Conservation (phyloP, 371 early-diverging fungal genomes). For the Entomophthora muscae region DNA sequence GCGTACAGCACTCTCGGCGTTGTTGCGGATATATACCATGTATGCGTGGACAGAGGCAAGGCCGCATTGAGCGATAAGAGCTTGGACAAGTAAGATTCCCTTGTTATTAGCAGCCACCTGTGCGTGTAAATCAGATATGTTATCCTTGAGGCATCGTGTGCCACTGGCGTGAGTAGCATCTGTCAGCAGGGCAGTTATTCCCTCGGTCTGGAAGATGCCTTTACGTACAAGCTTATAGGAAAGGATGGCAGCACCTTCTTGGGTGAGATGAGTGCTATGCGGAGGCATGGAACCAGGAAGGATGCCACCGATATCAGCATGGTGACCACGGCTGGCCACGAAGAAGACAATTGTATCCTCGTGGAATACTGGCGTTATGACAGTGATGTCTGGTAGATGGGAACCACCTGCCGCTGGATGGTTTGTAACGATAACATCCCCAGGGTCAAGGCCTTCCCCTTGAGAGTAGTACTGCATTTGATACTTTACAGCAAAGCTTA, state of each 20-base stretch:
- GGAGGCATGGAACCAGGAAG: constrained; percentile 69
- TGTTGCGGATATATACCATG: constrained; percentile 69
- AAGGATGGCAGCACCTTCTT: constrained; percentile 87
- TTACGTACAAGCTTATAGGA: constrained; percentile 70
- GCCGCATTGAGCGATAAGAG: constrained; percentile 66
- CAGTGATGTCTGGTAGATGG: constrained; percentile 88
- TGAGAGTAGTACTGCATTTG: constrained; percentile 53
- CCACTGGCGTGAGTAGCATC: constrained; percentile 75
- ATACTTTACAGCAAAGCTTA: constrained; percentile 84
- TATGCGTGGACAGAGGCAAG: constrained; percentile 82
- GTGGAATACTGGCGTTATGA: constrained; percentile 92
- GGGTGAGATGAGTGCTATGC: constrained; percentile 67
- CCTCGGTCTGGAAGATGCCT: constrained; percentile 62
- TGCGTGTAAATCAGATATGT: constrained; percentile 84
- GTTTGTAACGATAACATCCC: constrained; percentile 89
- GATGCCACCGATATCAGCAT: constrained; percentile 91
- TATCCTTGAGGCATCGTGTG: constrained; percentile 65
- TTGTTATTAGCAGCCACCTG: constrained; percentile 92
- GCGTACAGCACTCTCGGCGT: constrained; percentile 77
- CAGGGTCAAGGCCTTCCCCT: constrained; percentile 34
- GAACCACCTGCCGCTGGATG: constrained; percentile 94
- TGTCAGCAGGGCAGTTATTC: constrained; percentile 45
- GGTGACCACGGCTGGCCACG: constrained; percentile 90
- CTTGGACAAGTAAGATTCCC: constrained; percentile 68
- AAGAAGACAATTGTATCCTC: constrained; percentile 69